Conservation (phyloP, 2,329 filamentous ascomycete genomes). For the Tolypocladium ovalisporum region DNA sequence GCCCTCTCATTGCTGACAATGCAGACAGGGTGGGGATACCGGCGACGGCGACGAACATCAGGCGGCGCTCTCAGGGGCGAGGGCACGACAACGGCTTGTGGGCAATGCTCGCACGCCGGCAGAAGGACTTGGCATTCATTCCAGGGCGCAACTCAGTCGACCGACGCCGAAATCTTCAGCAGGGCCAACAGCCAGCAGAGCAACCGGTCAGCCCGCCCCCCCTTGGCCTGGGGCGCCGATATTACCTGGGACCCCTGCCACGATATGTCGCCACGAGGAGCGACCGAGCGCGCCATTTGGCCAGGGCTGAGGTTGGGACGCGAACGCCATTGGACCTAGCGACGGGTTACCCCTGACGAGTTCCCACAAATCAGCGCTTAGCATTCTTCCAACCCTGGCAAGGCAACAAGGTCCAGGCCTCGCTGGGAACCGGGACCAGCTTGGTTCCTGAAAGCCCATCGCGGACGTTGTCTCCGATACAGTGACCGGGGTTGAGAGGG, state of each 20-base stretch:
- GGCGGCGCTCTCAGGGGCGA: neutral
- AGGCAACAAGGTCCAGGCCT: neutral
- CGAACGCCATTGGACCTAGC: neutral
- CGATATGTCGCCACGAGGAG: no score
- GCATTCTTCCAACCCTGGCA: neutral
- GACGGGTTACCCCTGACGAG: neutral
- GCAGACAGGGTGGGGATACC: neutral
- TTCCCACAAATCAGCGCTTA: neutral
- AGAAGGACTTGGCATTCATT: neutral
- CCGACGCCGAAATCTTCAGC: constrained; percentile 1
- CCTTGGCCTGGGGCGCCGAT: neutral
- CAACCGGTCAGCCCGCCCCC: no score
- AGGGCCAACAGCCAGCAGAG: neutral
- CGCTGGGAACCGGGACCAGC: no score
- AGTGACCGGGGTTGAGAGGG: neutral
- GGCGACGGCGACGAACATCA: neutral
- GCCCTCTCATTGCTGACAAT: neutral
- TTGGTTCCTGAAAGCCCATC: no score
- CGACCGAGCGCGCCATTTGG: neutral
- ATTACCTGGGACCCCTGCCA: neutral
- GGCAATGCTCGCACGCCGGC: no score
- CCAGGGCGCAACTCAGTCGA: neutral
- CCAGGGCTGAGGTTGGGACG: neutral
- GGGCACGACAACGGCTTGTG: neutral
- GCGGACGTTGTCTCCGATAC: neutral